Conservation (phyloP, 2,329 filamentous ascomycete species). For the Pseudogymnoascus sp. region DNA sequence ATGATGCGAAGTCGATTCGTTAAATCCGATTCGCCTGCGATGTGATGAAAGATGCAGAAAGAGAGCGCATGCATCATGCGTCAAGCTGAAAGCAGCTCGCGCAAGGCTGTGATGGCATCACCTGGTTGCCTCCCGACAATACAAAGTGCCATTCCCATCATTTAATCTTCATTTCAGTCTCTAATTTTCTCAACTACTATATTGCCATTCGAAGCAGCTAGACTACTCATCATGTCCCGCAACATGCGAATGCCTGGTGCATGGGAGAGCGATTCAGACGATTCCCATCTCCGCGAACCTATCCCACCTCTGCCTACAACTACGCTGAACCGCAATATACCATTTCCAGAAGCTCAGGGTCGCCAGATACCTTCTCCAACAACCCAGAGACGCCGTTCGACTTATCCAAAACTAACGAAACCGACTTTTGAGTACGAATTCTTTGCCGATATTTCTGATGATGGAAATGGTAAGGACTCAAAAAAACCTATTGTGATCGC, state of each 20-base stretch:
- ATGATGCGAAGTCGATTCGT: neutral
- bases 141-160: neutral
- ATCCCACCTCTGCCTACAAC: neutral
- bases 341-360: too few relatives aligned
- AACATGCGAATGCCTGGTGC: neutral
- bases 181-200: neutral
- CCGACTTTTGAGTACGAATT: neutral
- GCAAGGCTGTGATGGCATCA: neutral
- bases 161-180: neutral
- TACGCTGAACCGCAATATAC: too few relatives aligned
- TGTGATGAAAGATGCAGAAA: neutral
- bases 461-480: conserved; percentile 14
- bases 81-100: neutral
- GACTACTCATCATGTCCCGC: neutral
- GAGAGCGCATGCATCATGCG: neutral
- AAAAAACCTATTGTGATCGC: conserved; percentile 24
- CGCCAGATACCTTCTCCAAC: too few relatives aligned
- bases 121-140: neutral
- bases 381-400: too few relatives aligned
- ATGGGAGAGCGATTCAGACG: neutral
- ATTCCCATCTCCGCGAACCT: neutral
- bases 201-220: neutral
- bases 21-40: neutral
- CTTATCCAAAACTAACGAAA: neutral
- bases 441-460: neutral